Percentiles rank a stretch among this genome's conserved stretches.
phyloP scores from a whole-genome alignment of 352 stramenopile species.

The Pythium rhizo-oryzae region DNA sequence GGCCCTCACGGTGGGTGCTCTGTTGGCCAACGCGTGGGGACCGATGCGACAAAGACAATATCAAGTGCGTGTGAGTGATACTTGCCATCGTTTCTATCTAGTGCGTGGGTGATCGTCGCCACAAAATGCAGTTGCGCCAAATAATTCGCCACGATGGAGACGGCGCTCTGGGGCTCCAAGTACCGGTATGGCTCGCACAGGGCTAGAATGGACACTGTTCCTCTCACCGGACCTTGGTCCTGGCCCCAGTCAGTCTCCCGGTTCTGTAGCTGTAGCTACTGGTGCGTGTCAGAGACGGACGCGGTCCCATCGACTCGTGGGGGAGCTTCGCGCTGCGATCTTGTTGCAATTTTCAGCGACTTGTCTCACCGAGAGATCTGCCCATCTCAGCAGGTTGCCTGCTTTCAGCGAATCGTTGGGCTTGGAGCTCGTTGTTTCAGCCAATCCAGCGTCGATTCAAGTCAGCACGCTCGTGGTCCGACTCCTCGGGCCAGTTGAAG shows the following conservation, averaged over 20 bases:
- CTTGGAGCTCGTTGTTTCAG: not conserved
- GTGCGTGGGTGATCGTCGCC: too few relatives aligned
- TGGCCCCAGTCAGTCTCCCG: too few relatives aligned
- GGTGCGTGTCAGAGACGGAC: too few relatives aligned
- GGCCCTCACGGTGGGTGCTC: too few relatives aligned
- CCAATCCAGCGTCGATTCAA: not conserved
- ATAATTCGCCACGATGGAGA: too few relatives aligned
- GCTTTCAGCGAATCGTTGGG: not conserved
- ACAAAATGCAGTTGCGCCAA: too few relatives aligned
- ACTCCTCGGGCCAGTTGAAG: not conserved
- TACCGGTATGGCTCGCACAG: too few relatives aligned
- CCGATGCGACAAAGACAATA: not conserved
- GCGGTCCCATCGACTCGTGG: too few relatives aligned
- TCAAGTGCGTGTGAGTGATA: not conserved
- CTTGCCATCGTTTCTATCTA: not conserved
- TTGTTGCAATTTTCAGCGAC: not conserved
- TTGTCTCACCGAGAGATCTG: not conserved
- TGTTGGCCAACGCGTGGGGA: not conserved
- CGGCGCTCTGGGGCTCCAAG: too few relatives aligned
- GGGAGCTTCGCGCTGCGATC: not conserved
- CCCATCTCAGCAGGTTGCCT: not conserved
- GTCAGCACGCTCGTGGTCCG: not conserved
- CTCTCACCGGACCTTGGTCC: too few relatives aligned
- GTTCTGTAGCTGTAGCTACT: too few relatives aligned
- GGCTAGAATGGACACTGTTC: too few relatives aligned